These are phyloP conservation scores for Limonomyces culmigenus DNA, from an alignment of 1,284 basidiomycete genomes.

Conservation along the genomic window DNA sequence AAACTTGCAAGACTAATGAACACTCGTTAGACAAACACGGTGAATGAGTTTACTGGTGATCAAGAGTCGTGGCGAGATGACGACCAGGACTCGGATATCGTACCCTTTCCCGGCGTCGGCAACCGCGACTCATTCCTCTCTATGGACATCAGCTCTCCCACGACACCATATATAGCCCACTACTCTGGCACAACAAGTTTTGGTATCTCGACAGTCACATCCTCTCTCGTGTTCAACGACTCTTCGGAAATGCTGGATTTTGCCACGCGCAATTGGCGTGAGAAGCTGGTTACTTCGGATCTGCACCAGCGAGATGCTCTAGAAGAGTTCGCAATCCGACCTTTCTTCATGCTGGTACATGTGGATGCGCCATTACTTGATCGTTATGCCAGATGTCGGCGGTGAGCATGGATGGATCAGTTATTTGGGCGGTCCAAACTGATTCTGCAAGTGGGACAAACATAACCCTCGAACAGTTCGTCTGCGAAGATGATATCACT, in stretches of 20 bases:
- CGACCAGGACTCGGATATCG: too few relatives aligned
- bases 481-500: constrained; percentile 42
- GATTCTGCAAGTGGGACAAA: too few relatives aligned
- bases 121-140: not conserved
- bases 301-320: constrained; percentile 44
- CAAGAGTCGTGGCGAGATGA: too few relatives aligned
- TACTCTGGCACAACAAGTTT: not conserved
- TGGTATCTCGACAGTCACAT: not conserved
- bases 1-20: too few relatives aligned
- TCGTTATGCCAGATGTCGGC: constrained; percentile 33
- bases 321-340: constrained; percentile 65
- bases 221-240: too few relatives aligned
- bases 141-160: too few relatives aligned
- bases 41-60: too few relatives aligned
- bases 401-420: constrained; percentile 21
- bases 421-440: not conserved
- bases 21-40: too few relatives aligned
- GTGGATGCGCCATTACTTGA: constrained; percentile 74
- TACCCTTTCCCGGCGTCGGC: too few relatives aligned
- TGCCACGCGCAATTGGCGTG: constrained; percentile 72
- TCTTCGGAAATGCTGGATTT: constrained; percentile 52
- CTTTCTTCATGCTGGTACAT: constrained; percentile 77
- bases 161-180: too few relatives aligned
- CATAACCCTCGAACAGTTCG: constrained; percentile 57
- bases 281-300: constrained; percentile 70